Percentiles rank a stretch among this genome's conserved stretches.
Evolutionary conservation across 2,329 filamentous ascomycete genomes (phyloP).

Genomic region (Fusarium brevicatenulatum): DNA sequence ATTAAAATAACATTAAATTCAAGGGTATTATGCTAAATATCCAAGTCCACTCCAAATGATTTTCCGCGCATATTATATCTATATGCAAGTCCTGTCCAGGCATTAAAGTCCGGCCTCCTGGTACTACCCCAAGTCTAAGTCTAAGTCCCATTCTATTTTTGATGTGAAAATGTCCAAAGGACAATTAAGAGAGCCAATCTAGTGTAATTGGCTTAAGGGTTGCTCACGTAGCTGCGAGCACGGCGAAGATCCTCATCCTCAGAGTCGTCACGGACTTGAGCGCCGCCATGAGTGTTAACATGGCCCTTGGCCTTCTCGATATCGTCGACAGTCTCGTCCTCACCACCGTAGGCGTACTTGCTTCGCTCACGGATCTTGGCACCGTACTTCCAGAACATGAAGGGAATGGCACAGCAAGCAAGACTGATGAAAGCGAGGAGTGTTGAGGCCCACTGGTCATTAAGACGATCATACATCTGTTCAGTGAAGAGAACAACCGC

Average conservation of each 20-base stretch:
- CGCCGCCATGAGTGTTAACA: slow-evolving; percentile 34
- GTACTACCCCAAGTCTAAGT: slow-evolving; percentile 6
- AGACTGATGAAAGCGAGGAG: slow-evolving; percentile 79
- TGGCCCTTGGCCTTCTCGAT: slow-evolving; percentile 51
- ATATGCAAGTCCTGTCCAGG: slow-evolving; percentile 17
- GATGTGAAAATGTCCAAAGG: neutral
- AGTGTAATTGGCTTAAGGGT: slow-evolving; percentile 48
- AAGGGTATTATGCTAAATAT: slow-evolving; percentile 42
- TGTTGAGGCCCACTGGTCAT: slow-evolving; percentile 79
- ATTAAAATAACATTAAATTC: slow-evolving; percentile 21
- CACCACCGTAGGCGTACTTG: slow-evolving; percentile 77
- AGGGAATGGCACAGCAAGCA: slow-evolving; percentile 84
- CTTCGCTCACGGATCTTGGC: slow-evolving; percentile 74
- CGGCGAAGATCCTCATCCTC: slow-evolving; percentile 55
- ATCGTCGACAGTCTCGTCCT: slow-evolving; percentile 55
- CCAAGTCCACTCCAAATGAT: slow-evolving; percentile 20
- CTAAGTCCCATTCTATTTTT: slow-evolving; percentile 14
- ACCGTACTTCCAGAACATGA: slow-evolving; percentile 82
- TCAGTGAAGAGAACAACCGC: slow-evolving; percentile 80
- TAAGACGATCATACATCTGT: slow-evolving; percentile 80
- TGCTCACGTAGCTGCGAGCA: slow-evolving; percentile 59
- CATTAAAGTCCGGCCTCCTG: slow-evolving; percentile 14
- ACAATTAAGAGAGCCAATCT: neutral
- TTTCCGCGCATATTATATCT: slow-evolving; percentile 8
- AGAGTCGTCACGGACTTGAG: slow-evolving; percentile 45